Evolutionary conservation across 139 green algal species (phyloP), one percentile per base, ranked within the genome.

Genomic region (Chlamydomonas sp.): DNA sequence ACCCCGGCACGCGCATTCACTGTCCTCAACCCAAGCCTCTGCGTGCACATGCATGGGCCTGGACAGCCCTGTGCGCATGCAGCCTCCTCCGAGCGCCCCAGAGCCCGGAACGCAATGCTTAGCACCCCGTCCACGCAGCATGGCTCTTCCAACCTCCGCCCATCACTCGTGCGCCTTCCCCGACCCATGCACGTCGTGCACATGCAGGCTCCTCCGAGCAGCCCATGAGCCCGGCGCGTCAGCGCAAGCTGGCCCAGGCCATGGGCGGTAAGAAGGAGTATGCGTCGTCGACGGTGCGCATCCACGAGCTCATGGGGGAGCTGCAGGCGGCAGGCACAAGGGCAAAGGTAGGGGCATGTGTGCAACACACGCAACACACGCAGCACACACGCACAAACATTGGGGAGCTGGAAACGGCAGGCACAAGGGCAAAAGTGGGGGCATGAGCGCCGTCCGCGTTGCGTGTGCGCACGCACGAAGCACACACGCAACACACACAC

Each of bases 231-330:
- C 81, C 81, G n/a, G 78, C 81, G 0, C 71, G 81, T 2, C 71
- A 81, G 34, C 59, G 76, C 4, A 84, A 79, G 39, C 39, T 71
- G 0, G 31, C 35, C 3, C 30, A 43, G 5, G 29, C 59, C 20
- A 60, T 47, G 4, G 54, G 59, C 8, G 72, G 67, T 16, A 73
- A 80, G n/a, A 65, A 80, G 13, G 83, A 82, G 68, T 85, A 76
- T 48, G 72, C 50, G 0, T 89, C 81, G 83, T 78, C 83, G 1
- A 89, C 83, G 1, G 71, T 84, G 37, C 74, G 81, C 35, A 87
- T 89, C 29, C 73, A 82, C 43, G 83, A 89, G 30, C 71, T 87
- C 1, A 73, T 72, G 3, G 73, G 80, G 29, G 81, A 87, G 10
- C 33, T 89, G 30, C 65, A 82, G 10, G 65, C 67, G 8, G 72